Evolutionary conservation across 2,329 filamentous ascomycete species (phyloP), one percentile per base, ranked within the genome.

Genomic region (Monilinia fructigena): DNA sequence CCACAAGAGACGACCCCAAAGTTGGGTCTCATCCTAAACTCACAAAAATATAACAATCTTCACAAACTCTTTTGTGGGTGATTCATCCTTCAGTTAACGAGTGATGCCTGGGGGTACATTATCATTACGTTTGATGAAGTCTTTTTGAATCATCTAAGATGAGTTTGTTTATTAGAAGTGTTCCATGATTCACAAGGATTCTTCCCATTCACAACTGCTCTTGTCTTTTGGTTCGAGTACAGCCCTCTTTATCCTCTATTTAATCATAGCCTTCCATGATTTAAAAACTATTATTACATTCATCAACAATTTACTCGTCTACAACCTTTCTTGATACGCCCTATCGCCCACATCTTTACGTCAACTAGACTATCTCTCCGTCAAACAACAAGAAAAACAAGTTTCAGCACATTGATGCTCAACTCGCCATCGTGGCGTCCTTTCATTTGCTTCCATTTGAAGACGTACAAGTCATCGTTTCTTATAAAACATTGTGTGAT

Each of bases 361-460:
- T 48, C 20, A 8, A 18, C 31, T n/a, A 48, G 3, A 38, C 20
- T 38, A 18, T 10, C 16, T 12, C 14, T 38, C 11, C 31, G n/a
- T 8, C 40, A 48, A 38, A 38, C 45, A 26, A 50, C 45, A 28
- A 40, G 45, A 5, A 40, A 52, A 18, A 50, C 10, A 50, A 50
- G 28, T 28, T 50, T 58, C 28, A 18, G 47, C 55, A 52, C 54
- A 31, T 40, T 26, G 3, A 53, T 18, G 5, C n/a, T 23, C 4
- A 53, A n/a, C 47, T 23, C 40, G 16, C 10, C 70, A 72, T 63
- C 54, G 52, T 72, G 70, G 72, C 71, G 58, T 63, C 70, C 31
- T 53, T 68, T 31, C 31, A 67, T 40, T 14, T 52, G 18, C 62
- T 69, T 4, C 70, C 67, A 11, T 45, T 55, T 18, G 66, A 67